A percentile compares a stretch with the other conserved stretches of the same genome.
Conservation (phyloP, 2,329 filamentous ascomycete species). For the Plenodomus biglobosus region DNA sequence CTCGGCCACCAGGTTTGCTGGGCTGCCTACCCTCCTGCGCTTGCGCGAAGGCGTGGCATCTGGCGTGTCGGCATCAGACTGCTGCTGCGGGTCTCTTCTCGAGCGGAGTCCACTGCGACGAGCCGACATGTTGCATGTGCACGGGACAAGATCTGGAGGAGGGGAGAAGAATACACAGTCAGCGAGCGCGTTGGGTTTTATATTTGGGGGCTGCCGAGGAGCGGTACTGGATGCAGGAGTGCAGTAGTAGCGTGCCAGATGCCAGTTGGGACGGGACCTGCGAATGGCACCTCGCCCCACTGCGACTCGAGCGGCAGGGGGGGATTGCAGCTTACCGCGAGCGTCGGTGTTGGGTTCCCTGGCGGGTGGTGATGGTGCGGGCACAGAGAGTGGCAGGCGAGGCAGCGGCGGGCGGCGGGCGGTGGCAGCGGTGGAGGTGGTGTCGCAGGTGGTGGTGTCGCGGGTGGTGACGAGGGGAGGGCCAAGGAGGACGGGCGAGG, state of each 20-base stretch:
- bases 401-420: conserved; percentile 3
- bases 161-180: conserved; percentile 7
- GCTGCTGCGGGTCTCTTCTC: conserved; percentile 34
- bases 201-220: conserved; percentile 9
- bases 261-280: conserved; percentile 2
- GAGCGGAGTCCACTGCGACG: conserved; percentile 16
- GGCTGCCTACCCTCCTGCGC: conserved; percentile 48
- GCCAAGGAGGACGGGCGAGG: not conserved
- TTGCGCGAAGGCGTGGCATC: conserved; percentile 53
- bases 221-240: conserved; percentile 4
- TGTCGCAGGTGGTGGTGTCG: conserved; percentile 5
- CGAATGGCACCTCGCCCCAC: conserved; percentile 10
- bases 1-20: conserved; percentile 5
- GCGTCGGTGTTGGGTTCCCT: conserved; percentile 7
- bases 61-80: conserved; percentile 48
- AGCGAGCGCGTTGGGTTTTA: conserved; percentile 16
- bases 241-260: conserved; percentile 4
- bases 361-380: not conserved
- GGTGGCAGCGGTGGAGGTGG: not conserved
- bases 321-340: conserved; percentile 14
- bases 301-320: conserved; percentile 15
- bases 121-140: conserved; percentile 21
- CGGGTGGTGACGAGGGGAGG: conserved; percentile 5
- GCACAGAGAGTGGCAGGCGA: not conserved
- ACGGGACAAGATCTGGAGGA: conserved; percentile 9